Conservation (phyloP, 768 basidiomycete genomes). For the Lactarius tabidus region DNA sequence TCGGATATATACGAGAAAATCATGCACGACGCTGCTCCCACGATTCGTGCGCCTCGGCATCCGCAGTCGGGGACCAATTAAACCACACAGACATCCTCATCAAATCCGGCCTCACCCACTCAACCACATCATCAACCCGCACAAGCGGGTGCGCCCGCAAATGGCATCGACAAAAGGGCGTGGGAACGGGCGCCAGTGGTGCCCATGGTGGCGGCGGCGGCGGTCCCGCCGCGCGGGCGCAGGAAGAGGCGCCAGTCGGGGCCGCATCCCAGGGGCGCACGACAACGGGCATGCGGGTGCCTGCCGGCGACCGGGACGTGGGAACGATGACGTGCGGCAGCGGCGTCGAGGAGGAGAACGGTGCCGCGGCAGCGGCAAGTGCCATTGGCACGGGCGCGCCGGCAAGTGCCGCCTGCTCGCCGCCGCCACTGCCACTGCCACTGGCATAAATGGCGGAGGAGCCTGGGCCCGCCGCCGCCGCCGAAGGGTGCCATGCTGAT, state of each 20-base stretch:
- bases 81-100: constrained; percentile 11
- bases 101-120: constrained; percentile 16
- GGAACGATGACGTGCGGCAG: neutral
- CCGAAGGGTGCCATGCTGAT: too few relatives aligned
- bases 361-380: neutral
- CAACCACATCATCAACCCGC: constrained; percentile 4
- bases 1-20: too few relatives aligned
- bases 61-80: constrained; percentile 10
- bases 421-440: too few relatives aligned
- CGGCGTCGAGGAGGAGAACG: neutral
- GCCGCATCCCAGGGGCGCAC: neutral
- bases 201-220: too few relatives aligned
- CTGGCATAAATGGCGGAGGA: neutral
- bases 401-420: neutral
- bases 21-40: constrained; percentile 14
- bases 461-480: neutral
- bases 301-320: neutral
- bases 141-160: neutral
- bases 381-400: neutral
- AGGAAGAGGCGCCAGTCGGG: too few relatives aligned
- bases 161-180: neutral
- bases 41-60: constrained; percentile 7
- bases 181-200: too few relatives aligned
- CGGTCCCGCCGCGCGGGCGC: too few relatives aligned
- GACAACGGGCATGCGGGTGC: neutral